Percentiles rank a stretch among this genome's conserved stretches.
Evolutionary conservation across 1,139 yeast species (phyloP).

Genomic region (Suhomyces coccinellae): DNA sequence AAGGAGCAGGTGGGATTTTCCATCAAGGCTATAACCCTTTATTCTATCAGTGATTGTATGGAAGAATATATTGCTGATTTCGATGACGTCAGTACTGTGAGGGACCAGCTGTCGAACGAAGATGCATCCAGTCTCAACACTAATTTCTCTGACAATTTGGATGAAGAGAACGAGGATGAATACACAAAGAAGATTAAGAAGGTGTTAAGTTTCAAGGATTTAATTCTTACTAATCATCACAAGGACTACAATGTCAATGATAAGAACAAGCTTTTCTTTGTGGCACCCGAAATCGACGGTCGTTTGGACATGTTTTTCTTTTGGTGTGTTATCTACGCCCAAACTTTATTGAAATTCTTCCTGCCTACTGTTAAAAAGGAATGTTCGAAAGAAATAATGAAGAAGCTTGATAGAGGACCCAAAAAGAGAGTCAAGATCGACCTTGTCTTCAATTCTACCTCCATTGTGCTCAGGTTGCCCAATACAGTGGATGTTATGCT

Average conservation of each 20-base stretch:
- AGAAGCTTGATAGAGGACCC: slow-evolving; percentile 23
- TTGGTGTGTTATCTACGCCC: slow-evolving; percentile 47
- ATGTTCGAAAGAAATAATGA: slow-evolving; percentile 30
- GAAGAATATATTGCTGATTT: slow-evolving; percentile 40
- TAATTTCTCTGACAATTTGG: slow-evolving; percentile 18
- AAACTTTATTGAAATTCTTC: slow-evolving; percentile 35
- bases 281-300: slow-evolving; percentile 42
- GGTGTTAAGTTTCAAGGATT: slow-evolving; percentile 33
- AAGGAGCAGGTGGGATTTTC: slow-evolving; percentile 23
- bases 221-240: slow-evolving; percentile 25
- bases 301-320: slow-evolving; percentile 43
- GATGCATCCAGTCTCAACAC: slow-evolving; percentile 41
- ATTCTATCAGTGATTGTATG: slow-evolving; percentile 42
- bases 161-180: slow-evolving; percentile 16
- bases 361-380: slow-evolving; percentile 36
- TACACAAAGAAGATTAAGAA: slow-evolving; percentile 32
- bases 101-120: slow-evolving; percentile 22
- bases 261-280: slow-evolving; percentile 28
- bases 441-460: slow-evolving; percentile 40
- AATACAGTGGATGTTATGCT: slow-evolving; percentile 51
- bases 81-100: slow-evolving; percentile 26
- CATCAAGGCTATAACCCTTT: slow-evolving; percentile 30
- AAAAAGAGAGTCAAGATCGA: slow-evolving; percentile 32
- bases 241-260: slow-evolving; percentile 23
- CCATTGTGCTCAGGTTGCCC: slow-evolving; percentile 51